A percentile compares a stretch with the other conserved stretches of the same genome.
Conservation (phyloP, 139 green algal species). For the Chlamydomonas eustigma region DNA sequence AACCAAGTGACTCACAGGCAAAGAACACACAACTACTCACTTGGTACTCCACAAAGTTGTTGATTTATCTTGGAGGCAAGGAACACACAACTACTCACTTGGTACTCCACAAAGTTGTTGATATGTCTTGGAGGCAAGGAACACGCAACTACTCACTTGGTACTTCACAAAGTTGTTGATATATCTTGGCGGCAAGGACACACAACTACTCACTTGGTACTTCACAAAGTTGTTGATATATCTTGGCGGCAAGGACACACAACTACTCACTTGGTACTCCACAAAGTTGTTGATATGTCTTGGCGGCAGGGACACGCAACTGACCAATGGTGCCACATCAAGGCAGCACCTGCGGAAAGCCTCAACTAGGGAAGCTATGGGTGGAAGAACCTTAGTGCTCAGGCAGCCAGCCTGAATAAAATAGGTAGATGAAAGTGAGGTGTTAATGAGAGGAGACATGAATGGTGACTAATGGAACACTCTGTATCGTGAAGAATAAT, state of each 20-base stretch:
- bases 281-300: slow-evolving; percentile 57
- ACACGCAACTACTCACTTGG: too few relatives aligned
- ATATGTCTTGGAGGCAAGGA: too few relatives aligned
- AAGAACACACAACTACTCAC: too few relatives aligned
- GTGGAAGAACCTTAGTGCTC: slow-evolving; percentile 20
- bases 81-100: too few relatives aligned
- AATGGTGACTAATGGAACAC: too few relatives aligned
- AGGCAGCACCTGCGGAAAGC: slow-evolving; percentile 39
- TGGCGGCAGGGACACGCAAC: slow-evolving; percentile 33
- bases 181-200: slow-evolving; percentile 33
- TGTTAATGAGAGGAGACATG: background rate
- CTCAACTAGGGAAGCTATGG: slow-evolving; percentile 34
- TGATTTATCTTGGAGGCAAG: too few relatives aligned
- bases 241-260: slow-evolving; percentile 25
- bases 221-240: slow-evolving; percentile 61
- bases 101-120: slow-evolving; percentile 52
- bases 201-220: slow-evolving; percentile 45
- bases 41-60: slow-evolving; percentile 50
- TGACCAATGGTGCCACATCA: slow-evolving; percentile 39
- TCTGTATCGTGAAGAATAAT: too few relatives aligned
- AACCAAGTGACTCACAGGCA: too few relatives aligned
- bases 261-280: slow-evolving; percentile 46
- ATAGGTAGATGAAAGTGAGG: background rate
- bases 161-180: slow-evolving; percentile 61
- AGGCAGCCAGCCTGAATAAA: slow-evolving; percentile 23